Evolutionary conservation across 805 yeast species (phyloP).

Genomic region (Metschnikowia kunwiensis): DNA sequence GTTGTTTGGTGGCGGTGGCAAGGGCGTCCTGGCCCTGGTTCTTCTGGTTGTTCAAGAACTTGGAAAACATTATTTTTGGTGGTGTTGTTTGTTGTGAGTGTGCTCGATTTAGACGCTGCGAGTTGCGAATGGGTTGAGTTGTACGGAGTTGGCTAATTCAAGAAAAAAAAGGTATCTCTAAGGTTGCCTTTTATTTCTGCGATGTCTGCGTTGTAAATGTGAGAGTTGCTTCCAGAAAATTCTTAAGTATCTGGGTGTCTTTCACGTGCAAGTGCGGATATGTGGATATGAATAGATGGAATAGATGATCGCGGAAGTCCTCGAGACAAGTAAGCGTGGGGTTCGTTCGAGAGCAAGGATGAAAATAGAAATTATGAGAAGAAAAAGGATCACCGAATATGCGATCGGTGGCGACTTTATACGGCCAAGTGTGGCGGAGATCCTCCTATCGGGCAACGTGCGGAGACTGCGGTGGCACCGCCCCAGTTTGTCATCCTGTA

Average conservation of each 20-base stretch:
- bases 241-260: neutral
- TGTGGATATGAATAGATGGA: neutral
- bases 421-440: neutral
- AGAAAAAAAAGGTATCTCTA: no score
- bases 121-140: no score
- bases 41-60: constrained; percentile 16
- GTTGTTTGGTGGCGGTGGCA: constrained; percentile 1
- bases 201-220: neutral
- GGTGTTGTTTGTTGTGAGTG: neutral
- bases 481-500: no score
- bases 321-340: neutral
- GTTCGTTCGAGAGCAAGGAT: neutral
- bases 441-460: neutral
- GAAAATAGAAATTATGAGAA: neutral
- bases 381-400: neutral
- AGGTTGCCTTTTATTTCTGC: no score
- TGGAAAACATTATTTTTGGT: constrained; percentile 13
- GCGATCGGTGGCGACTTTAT: no score
- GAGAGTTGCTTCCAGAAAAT: neutral
- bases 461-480: no score
- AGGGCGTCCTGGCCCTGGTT: constrained; percentile 5
- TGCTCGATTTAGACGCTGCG: neutral
- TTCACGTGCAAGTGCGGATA: neutral
- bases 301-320: neutral
- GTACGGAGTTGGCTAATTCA: no score